These are phyloP conservation scores for Penicillium canescens DNA, from an alignment of 495 filamentous ascomycete species.

Conservation along the genomic window DNA sequence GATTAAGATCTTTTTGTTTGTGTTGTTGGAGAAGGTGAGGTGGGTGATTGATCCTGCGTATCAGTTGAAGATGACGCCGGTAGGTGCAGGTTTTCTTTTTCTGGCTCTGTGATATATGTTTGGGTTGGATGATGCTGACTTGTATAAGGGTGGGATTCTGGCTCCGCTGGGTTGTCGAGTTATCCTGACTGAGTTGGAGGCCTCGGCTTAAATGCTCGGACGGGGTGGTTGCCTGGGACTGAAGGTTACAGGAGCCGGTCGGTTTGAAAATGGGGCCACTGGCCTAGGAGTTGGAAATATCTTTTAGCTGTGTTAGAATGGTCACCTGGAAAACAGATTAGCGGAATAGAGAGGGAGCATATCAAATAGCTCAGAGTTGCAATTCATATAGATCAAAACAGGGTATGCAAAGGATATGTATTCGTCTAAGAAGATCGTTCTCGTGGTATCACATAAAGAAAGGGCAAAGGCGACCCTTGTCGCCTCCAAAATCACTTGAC, in stretches of 20 bases:
- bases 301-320: too few relatives aligned
- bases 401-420: background rate
- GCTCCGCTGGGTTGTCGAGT: conserved; percentile 7
- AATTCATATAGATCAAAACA: too few relatives aligned
- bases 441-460: conserved; percentile 2
- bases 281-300: too few relatives aligned
- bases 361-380: background rate
- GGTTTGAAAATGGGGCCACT: background rate
- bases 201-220: background rate
- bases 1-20: conserved; percentile 34
- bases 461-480: background rate
- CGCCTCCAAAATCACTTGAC: background rate
- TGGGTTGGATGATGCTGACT: background rate
- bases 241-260: background rate
- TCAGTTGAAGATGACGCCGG: conserved; percentile 33
- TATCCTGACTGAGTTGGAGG: conserved; percentile 2
- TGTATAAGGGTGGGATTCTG: conserved; percentile 5
- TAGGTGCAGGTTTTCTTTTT: conserved; percentile 17
- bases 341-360: background rate
- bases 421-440: background rate
- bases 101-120: background rate
- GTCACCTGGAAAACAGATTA: background rate
- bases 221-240: background rate
- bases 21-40: conserved; percentile 24
- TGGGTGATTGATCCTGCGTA: conserved; percentile 34